phyloP scores from a whole-genome alignment of 768 basidiomycete genomes.

The Calocybe indica region DNA sequence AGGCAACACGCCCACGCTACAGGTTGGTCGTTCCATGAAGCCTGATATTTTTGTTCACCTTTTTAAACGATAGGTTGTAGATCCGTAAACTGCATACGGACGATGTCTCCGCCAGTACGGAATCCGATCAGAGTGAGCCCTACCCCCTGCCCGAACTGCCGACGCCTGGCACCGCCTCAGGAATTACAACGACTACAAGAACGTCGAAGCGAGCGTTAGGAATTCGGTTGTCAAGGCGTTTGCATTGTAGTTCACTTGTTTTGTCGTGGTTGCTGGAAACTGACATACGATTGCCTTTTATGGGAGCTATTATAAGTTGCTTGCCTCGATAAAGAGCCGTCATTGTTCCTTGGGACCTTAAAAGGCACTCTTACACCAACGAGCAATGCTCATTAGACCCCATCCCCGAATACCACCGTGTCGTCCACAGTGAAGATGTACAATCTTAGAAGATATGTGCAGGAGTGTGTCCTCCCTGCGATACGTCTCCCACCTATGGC shows the following conservation, averaged over 20 bases:
- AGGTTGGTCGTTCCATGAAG: slow-evolving; percentile 29
- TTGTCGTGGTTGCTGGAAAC: background rate
- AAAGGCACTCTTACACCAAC: background rate
- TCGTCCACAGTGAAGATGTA: slow-evolving; percentile 15
- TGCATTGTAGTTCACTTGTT: background rate
- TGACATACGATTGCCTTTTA: slow-evolving; percentile 5
- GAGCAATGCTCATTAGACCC: no score
- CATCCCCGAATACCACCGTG: no score
- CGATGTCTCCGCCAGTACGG: slow-evolving; percentile 63
- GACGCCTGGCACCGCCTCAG: no score
- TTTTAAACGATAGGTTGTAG: slow-evolving; percentile 39
- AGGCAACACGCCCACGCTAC: slow-evolving; percentile 50
- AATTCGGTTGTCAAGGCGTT: background rate
- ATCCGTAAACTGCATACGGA: slow-evolving; percentile 47
- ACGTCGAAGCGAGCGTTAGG: background rate
- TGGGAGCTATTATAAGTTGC: slow-evolving; percentile 3
- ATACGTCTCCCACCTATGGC: slow-evolving; percentile 27
- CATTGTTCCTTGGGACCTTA: background rate
- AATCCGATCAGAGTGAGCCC: slow-evolving; percentile 71
- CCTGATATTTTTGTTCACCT: slow-evolving; percentile 2
- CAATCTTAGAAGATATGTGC: slow-evolving; percentile 42
- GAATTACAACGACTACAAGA: no score
- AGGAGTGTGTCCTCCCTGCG: slow-evolving; percentile 37
- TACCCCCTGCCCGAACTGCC: slow-evolving; percentile 37
- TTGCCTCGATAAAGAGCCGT: background rate